phyloP scores from a whole-genome alignment of 2,329 filamentous ascomycete genomes.

The Cercospora sp. region DNA sequence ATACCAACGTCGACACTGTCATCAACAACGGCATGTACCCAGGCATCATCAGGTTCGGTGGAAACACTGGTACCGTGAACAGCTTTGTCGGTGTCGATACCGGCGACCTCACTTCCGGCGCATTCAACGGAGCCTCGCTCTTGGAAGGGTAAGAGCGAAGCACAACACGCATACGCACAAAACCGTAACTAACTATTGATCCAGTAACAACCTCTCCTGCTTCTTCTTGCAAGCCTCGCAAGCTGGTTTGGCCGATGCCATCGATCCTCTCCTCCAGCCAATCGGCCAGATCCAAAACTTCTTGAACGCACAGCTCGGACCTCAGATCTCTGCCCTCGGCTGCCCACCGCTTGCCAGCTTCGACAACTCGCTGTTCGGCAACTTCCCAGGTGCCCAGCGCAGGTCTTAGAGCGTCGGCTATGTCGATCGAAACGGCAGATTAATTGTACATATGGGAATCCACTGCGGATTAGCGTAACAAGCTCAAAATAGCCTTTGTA shows the following conservation, averaged over 20 bases:
- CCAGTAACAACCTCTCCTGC: slow-evolving; percentile 37
- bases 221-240: slow-evolving; percentile 36
- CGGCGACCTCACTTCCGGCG: slow-evolving; percentile 41
- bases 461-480: background rate
- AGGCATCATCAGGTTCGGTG: slow-evolving; percentile 36
- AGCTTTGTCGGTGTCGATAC: slow-evolving; percentile 40
- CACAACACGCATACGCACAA: background rate
- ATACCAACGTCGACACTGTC: slow-evolving; percentile 21
- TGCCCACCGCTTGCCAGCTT: slow-evolving; percentile 23
- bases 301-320: slow-evolving; percentile 22
- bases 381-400: slow-evolving; percentile 17
- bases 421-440: background rate
- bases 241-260: slow-evolving; percentile 32
- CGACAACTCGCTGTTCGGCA: slow-evolving; percentile 24
- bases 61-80: slow-evolving; percentile 40
- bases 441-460: background rate
- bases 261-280: slow-evolving; percentile 19
- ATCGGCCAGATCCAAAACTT: slow-evolving; percentile 13
- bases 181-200: no score
- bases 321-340: slow-evolving; percentile 14
- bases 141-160: slow-evolving; percentile 21
- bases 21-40: slow-evolving; percentile 29
- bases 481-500: background rate
- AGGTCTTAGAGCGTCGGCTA: background rate
- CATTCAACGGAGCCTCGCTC: slow-evolving; percentile 21